A percentile compares a stretch with the other conserved stretches of the same genome.
phyloP scores from a whole-genome alignment of 192 early-diverging fungal species.

The Rhizophagus sp. region DNA sequence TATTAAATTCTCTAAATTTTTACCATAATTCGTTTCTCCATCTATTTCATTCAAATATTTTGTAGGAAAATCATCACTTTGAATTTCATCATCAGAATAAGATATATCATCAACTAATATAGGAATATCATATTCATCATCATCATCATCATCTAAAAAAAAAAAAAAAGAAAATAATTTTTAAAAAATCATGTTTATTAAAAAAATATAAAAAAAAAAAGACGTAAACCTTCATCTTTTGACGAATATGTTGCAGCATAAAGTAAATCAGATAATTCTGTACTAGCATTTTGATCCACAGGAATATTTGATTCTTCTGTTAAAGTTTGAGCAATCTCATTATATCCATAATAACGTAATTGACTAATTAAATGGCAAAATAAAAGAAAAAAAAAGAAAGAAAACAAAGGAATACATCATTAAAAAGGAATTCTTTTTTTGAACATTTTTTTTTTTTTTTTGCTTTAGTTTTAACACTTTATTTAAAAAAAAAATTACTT shows the following conservation, averaged over 20 bases:
- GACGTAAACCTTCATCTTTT: constrained; percentile 52
- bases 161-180: background rate
- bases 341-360: constrained; percentile 46
- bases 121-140: constrained; percentile 38
- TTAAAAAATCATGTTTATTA: constrained; percentile 24
- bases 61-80: constrained; percentile 30
- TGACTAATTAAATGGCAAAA: constrained; percentile 32
- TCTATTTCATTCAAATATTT: constrained; percentile 37
- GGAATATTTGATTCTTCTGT: constrained; percentile 66
- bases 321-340: constrained; percentile 56
- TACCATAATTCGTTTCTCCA: constrained; percentile 29
- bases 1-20: no score
- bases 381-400: background rate
- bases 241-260: constrained; percentile 60
- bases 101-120: constrained; percentile 28
- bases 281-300: constrained; percentile 60
- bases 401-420: background rate
- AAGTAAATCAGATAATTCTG: constrained; percentile 63
- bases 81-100: constrained; percentile 29
- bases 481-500: no score
- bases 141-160: constrained; percentile 36
- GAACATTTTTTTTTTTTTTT: no score
- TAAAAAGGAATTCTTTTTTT: no score
- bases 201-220: background rate
- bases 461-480: no score